phyloP scores from a whole-genome alignment of 2,329 filamentous ascomycete species.

The Pseudogymnoascus sp. region DNA sequence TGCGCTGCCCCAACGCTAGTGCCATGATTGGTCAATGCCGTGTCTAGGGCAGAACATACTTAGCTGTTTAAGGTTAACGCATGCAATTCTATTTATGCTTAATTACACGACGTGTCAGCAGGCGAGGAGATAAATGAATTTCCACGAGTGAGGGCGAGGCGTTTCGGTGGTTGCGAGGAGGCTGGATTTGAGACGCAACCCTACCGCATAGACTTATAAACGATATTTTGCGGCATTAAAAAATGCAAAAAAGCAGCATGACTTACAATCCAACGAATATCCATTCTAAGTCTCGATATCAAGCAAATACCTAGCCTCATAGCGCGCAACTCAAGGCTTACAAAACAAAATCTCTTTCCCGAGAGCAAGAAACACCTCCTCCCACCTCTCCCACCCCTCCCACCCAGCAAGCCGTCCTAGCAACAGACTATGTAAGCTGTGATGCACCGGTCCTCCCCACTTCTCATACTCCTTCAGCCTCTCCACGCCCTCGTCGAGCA shows the following conservation, averaged over 20 bases:
- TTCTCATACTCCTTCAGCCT: slow-evolving; percentile 1
- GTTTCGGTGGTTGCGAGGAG: not conserved
- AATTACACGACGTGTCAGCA: no score
- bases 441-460: not conserved
- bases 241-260: no score
- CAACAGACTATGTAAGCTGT: not conserved
- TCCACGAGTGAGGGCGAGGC: not conserved
- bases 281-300: no score
- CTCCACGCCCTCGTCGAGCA: not conserved
- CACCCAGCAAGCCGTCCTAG: not conserved
- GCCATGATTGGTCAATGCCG: no score
- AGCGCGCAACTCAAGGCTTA: not conserved
- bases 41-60: no score
- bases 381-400: not conserved
- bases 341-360: not conserved
- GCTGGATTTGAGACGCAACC: not conserved
- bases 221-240: no score
- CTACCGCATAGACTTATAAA: no score
- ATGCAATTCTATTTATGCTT: no score
- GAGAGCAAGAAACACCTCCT: not conserved
- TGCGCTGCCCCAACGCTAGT: no score
- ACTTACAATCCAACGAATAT: no score
- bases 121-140: slow-evolving; percentile 15
- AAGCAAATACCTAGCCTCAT: not conserved
- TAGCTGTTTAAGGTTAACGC: no score